Conservation (phyloP, 768 basidiomycete genomes). For the Galerina sulciceps region DNA sequence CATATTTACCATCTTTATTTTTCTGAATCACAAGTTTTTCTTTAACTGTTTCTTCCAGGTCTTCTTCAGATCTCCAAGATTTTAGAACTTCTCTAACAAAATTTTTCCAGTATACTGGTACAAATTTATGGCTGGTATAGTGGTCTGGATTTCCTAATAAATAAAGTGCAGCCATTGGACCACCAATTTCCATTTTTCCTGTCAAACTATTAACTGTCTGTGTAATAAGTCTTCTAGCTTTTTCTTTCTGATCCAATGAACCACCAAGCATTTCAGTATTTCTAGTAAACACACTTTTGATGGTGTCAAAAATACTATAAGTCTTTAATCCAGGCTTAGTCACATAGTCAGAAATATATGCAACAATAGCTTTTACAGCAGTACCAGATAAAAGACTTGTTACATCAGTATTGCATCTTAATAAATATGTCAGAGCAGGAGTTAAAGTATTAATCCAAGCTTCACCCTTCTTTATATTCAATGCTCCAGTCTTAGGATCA, state of each 20-base stretch:
- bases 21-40: constrained; percentile 23
- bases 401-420: constrained; percentile 40
- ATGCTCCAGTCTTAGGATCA: constrained; percentile 27
- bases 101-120: constrained; percentile 31
- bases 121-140: constrained; percentile 33
- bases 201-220: constrained; percentile 29
- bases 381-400: constrained; percentile 37
- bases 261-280: constrained; percentile 24
- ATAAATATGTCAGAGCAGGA: constrained; percentile 27
- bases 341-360: constrained; percentile 42
- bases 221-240: constrained; percentile 10
- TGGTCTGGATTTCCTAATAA: constrained; percentile 37
- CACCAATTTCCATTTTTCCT: constrained; percentile 34
- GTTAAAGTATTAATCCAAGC: constrained; percentile 35
- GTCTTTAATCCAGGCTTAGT: constrained; percentile 38
- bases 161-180: constrained; percentile 35
- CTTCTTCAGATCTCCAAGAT: neutral
- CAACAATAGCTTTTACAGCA: constrained; percentile 33
- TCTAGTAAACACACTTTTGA: constrained; percentile 24
- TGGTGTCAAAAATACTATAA: constrained; percentile 33
- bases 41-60: neutral
- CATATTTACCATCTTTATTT: constrained; percentile 9
- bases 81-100: constrained; percentile 2
- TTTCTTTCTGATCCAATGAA: constrained; percentile 7
- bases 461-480: constrained; percentile 35